Evolutionary conservation across 2,329 filamentous ascomycete species (phyloP).

Genomic region (Ascochyta viciae-villosae): DNA sequence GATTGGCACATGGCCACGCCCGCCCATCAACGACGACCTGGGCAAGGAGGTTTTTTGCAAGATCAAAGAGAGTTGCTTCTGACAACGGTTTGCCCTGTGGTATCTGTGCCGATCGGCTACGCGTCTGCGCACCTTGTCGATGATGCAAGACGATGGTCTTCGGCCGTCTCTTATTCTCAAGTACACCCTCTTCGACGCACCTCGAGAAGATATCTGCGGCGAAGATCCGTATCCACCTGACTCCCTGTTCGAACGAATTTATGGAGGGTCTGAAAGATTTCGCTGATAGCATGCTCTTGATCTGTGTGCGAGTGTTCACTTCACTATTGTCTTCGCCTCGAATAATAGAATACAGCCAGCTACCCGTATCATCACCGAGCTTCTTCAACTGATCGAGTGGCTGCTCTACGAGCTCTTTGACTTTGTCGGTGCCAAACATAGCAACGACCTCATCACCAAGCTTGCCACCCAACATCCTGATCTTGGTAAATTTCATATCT

Average conservation of each 20-base stretch:
- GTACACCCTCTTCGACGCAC: slow-evolving; percentile 86
- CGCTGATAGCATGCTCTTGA: slow-evolving; percentile 96
- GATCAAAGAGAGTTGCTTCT: slow-evolving; percentile 73
- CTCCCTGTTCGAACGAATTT: slow-evolving; percentile 76
- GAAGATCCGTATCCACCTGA: slow-evolving; percentile 89
- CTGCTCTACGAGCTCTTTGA: slow-evolving; percentile 76
- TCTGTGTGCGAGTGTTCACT: slow-evolving; percentile 88
- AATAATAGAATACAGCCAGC: slow-evolving; percentile 84
- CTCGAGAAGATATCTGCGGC: slow-evolving; percentile 88
- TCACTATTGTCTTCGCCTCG: slow-evolving; percentile 87
- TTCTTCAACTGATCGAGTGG: slow-evolving; percentile 77
- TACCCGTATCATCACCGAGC: slow-evolving; percentile 82
- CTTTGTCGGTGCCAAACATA: slow-evolving; percentile 80
- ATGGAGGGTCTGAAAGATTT: slow-evolving; percentile 93
- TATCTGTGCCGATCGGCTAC: slow-evolving; percentile 78
- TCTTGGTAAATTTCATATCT: slow-evolving; percentile 91
- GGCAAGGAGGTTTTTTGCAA: slow-evolving; percentile 77
- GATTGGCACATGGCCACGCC: slow-evolving; percentile 90
- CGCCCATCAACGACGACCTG: slow-evolving; percentile 80
- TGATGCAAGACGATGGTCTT: slow-evolving; percentile 87
- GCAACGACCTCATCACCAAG: slow-evolving; percentile 84
- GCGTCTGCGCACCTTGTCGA: slow-evolving; percentile 73
- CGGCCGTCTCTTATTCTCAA: slow-evolving; percentile 86
- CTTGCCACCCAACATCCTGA: slow-evolving; percentile 93
- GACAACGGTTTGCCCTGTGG: slow-evolving; percentile 76